These are phyloP conservation scores for Alnus glutinosa DNA, from an alignment of 306 rosid species.

Conservation along the genomic window DNA sequence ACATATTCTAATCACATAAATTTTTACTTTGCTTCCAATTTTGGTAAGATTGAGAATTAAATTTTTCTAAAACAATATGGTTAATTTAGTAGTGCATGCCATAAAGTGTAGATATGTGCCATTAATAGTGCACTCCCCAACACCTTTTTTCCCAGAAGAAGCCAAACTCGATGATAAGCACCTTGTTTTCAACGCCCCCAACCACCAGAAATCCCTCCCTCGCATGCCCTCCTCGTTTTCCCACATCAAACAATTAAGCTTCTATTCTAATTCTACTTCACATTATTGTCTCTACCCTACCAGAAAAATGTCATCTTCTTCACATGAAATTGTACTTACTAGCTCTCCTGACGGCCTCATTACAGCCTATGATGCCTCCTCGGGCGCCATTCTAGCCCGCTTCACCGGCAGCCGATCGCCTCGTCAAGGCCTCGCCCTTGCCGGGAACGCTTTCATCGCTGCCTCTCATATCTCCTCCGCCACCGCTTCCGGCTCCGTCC, in stretches of 20 bases:
- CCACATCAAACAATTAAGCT: not conserved
- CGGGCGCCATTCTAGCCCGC: slow-evolving; percentile 32
- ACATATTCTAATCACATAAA: too few species aligned
- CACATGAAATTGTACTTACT: slow-evolving; percentile 56
- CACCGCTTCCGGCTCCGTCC: slow-evolving; percentile 58
- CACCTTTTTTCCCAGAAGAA: not conserved
- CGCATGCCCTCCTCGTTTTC: slow-evolving; percentile 26
- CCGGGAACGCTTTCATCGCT: slow-evolving; percentile 39
- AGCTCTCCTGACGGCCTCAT: slow-evolving; percentile 64
- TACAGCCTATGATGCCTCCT: slow-evolving; percentile 48
- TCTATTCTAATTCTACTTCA: slow-evolving; percentile 1
- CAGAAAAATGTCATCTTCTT: slow-evolving; percentile 43
- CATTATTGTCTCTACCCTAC: not conserved
- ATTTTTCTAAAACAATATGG: too few species aligned
- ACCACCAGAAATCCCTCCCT: slow-evolving; percentile 2
- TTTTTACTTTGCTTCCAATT: too few species aligned
- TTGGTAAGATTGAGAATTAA: too few species aligned
- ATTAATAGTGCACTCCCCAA: not conserved
- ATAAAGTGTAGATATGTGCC: too few species aligned
- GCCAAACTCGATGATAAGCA: slow-evolving; percentile 24
- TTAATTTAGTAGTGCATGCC: too few species aligned
- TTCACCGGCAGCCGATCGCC: slow-evolving; percentile 58
- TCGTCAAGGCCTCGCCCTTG: slow-evolving; percentile 41
- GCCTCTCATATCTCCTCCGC: slow-evolving; percentile 56
- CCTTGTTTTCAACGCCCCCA: slow-evolving; percentile 45